Percentiles rank a stretch among this genome's conserved stretches.
Conservation (phyloP, 208 protist species). For the Wallacemonas collosoma region DNA sequence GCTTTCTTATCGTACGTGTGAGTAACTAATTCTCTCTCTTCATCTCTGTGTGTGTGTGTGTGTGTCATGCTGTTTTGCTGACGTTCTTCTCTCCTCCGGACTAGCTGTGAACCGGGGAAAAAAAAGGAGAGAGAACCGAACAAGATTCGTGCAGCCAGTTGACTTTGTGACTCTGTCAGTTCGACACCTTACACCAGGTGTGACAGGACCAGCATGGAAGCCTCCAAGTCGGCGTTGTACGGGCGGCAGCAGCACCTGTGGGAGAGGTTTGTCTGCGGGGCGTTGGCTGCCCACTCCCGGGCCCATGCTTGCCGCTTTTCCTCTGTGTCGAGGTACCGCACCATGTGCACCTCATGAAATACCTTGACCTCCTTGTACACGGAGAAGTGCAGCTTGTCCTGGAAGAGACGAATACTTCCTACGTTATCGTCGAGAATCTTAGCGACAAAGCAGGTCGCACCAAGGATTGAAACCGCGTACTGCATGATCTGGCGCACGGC, state of each 20-base stretch:
- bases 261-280: background rate
- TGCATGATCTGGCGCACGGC: conserved; percentile 86
- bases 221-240: conserved; percentile 6
- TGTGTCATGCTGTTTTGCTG: too few relatives aligned
- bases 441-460: conserved; percentile 74
- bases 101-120: too few relatives aligned
- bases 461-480: conserved; percentile 76
- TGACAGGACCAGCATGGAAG: conserved; percentile 3
- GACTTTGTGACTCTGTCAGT: background rate
- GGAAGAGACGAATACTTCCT: conserved; percentile 74
- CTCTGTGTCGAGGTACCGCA: conserved; percentile 31
- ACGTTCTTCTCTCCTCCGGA: too few relatives aligned
- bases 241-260: conserved; percentile 31
- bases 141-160: too few relatives aligned
- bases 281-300: conserved; percentile 28
- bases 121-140: too few relatives aligned
- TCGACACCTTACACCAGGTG: background rate
- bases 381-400: conserved; percentile 63
- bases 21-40: too few relatives aligned
- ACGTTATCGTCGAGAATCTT: conserved; percentile 90
- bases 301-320: conserved; percentile 28
- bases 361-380: conserved; percentile 73
- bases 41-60: too few relatives aligned
- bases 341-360: conserved; percentile 83
- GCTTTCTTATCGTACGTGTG: too few relatives aligned